Evolutionary conservation across 1,284 basidiomycete species (phyloP).

Genomic region (Farysia itapuensis): DNA sequence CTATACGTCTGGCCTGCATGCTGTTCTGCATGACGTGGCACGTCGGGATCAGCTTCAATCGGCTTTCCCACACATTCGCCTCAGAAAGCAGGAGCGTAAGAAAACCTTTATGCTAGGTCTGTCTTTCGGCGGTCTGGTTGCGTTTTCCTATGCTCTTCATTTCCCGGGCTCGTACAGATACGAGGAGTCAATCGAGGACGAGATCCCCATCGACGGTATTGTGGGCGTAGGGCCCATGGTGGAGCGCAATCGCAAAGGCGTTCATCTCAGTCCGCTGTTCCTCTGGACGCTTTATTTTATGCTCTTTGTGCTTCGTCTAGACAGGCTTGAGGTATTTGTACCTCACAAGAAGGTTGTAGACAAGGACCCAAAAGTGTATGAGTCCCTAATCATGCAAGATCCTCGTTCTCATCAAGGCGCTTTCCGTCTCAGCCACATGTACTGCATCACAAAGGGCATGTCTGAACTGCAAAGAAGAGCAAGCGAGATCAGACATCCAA

Average conservation of each 20-base stretch:
- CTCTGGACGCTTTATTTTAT: constrained; percentile 5
- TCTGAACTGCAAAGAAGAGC: constrained; percentile 18
- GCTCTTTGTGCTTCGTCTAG: constrained; percentile 12
- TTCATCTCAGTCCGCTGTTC: constrained; percentile 17
- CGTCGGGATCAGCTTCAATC: constrained; percentile 31
- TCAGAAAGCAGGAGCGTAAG: constrained; percentile 40
- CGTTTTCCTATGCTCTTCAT: constrained; percentile 48
- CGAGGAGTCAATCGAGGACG: constrained; percentile 27
- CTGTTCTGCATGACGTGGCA: constrained; percentile 51
- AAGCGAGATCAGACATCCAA: constrained; percentile 35
- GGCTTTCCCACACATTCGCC: constrained; percentile 10
- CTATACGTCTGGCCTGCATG: constrained; percentile 44
- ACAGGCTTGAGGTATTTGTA: constrained; percentile 46
- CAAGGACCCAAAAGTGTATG: constrained; percentile 57
- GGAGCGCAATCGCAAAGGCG: constrained; percentile 32
- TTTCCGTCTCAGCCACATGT: constrained; percentile 52
- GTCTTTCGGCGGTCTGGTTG: constrained; percentile 54
- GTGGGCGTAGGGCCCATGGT: constrained; percentile 54
- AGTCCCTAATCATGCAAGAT: constrained; percentile 51
- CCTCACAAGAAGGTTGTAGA: constrained; percentile 56
- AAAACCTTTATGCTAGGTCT: constrained; percentile 54
- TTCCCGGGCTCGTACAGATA: constrained; percentile 45
- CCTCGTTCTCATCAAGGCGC: constrained; percentile 50
- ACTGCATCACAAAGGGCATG: constrained; percentile 41
- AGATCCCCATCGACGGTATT: constrained; percentile 53